These are phyloP conservation scores for Eucalyptus paniculata DNA, from an alignment of 345 rosid species.

Conservation along the genomic window DNA sequence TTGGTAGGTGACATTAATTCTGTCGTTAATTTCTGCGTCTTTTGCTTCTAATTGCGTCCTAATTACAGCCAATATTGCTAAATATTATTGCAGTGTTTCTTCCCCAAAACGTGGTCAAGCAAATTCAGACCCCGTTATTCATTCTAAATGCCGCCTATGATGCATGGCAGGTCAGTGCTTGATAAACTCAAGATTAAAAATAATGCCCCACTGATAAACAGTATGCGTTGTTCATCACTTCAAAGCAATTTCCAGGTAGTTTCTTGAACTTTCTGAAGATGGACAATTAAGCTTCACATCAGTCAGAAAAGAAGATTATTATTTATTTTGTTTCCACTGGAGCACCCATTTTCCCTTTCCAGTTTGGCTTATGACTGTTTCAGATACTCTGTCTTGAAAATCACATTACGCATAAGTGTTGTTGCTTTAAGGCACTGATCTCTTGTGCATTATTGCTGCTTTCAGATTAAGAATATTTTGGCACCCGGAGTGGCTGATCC, in stretches of 20 bases:
- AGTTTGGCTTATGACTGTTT: background rate
- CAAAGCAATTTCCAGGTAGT: background rate
- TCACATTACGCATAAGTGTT: background rate
- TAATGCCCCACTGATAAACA: background rate
- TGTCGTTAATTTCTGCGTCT: background rate
- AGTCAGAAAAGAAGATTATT: background rate
- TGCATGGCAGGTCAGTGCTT: slow-evolving; percentile 80
- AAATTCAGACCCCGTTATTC: slow-evolving; percentile 71
- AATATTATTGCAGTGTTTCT: slow-evolving; percentile 50
- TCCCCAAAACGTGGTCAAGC: slow-evolving; percentile 56
- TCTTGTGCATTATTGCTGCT: background rate
- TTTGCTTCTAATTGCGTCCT: background rate
- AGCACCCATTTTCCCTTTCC: background rate
- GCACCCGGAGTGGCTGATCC: slow-evolving; percentile 84
- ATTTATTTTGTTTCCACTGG: background rate
- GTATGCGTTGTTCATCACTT: background rate
- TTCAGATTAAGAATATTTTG: slow-evolving; percentile 69
- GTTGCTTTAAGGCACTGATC: background rate
- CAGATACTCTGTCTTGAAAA: background rate
- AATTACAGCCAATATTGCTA: background rate
- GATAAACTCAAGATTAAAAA: background rate
- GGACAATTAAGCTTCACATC: background rate
- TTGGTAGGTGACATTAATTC: slow-evolving; percentile 21
- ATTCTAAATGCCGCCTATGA: slow-evolving; percentile 87
- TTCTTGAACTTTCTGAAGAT: background rate